Percentiles rank a stretch among this genome's conserved stretches.
Evolutionary conservation across 495 filamentous ascomycete species (phyloP).

Genomic region (Recurvomyces mirabilis): DNA sequence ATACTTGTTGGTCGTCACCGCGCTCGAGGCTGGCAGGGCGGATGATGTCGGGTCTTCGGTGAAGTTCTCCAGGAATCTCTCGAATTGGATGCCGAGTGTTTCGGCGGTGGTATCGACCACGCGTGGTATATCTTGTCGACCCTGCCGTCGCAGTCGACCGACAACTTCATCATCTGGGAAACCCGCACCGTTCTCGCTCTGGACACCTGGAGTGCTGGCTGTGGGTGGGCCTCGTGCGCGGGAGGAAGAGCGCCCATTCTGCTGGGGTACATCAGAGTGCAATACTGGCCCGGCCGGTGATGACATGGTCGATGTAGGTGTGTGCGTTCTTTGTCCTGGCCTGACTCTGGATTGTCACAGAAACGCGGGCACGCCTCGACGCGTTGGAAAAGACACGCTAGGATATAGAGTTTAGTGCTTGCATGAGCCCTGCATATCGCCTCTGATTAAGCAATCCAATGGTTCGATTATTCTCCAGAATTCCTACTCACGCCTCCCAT

Average conservation of each 20-base stretch:
- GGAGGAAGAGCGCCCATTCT: constrained; percentile 38
- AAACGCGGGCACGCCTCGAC: not conserved
- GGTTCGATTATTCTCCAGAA: too few species aligned
- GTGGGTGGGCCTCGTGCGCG: constrained; percentile 53
- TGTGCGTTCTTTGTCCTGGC: too few species aligned
- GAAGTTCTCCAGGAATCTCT: constrained; percentile 76
- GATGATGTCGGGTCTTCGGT: constrained; percentile 66
- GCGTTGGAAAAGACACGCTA: not conserved
- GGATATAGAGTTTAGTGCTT: not conserved
- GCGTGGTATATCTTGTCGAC: constrained; percentile 56
- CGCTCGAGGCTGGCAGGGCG: constrained; percentile 61
- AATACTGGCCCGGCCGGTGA: too few species aligned
- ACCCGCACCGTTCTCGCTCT: constrained; percentile 54
- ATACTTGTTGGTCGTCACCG: constrained; percentile 74
- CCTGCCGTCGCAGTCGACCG: constrained; percentile 46
- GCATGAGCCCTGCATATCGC: not conserved
- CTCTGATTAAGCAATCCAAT: too few species aligned
- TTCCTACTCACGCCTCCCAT: too few species aligned
- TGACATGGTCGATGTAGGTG: too few species aligned
- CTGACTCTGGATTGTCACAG: too few species aligned
- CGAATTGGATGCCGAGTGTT: constrained; percentile 73
- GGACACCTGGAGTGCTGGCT: constrained; percentile 47
- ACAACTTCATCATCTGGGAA: constrained; percentile 57
- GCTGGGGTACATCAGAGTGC: too few species aligned
- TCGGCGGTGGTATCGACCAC: constrained; percentile 84